Evolutionary conservation across 805 yeast genomes (phyloP), one percentile per base, ranked within the genome.

Genomic region (Dipodascus geniculatus): DNA sequence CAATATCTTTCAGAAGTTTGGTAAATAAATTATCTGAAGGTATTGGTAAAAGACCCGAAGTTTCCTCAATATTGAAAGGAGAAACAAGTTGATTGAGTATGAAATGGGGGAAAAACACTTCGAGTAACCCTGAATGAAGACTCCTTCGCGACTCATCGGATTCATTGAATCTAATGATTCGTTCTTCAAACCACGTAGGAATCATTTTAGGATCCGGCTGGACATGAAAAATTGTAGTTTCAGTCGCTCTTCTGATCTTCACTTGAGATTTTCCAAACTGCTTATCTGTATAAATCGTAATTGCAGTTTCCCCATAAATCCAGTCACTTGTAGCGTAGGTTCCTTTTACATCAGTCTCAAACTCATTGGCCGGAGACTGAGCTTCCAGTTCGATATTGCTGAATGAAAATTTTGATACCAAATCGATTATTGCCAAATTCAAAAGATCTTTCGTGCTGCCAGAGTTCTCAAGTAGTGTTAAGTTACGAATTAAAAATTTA

Each of bases 401-500:
- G 19, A 22, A 47, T 23, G 49, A 8, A 17, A 20, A 47, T 17
- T 23, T 47, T 22, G 49, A 22, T 4, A 47, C n/a, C 14, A 47
- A 11, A 47, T 47, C 49, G 31, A 47, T 22, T 14, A 11, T 3
- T 14, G 49, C 24, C 28, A 71, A 59, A 1, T 57, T 50, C 14
- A 42, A 51, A 22, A 17, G n/a, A 42, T 48, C 57, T 33, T 66
- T 60, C 6, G 48, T 53, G 2, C 53, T 51, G 4, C 53, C 51
- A 22, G 63, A 61, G 38, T 71, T 69, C 48, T 69, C 68, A 9
- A 76, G 72, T 20, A 74, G 68, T 1, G 78, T 68, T 53, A 87
- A 64, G 57, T 79, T 81, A 54, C 79, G 76, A 42, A 81, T 73
- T 11, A 88, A 73, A 61, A 79, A 88, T 1, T 87, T 75, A 1